Evolutionary conservation across 495 filamentous ascomycete genomes (phyloP), one percentile per base, ranked within the genome.

Genomic region (Letharia lupina): DNA sequence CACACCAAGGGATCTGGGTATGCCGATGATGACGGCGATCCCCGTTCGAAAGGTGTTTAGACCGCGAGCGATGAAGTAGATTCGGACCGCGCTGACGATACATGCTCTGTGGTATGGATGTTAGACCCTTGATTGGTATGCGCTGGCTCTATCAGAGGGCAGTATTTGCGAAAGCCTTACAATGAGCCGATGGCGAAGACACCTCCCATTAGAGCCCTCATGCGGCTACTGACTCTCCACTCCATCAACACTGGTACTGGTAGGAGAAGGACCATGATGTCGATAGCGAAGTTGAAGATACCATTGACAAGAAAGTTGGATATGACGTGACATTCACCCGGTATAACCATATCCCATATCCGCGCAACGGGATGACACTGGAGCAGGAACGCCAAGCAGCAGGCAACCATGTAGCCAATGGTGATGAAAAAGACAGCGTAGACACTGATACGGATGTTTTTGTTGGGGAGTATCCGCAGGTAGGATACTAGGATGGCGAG

Each of bases 401-500:
- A 75, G 31, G 75, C 75, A 31, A 79, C 23, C 41, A 71, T 74
- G 63, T 76, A 78, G 31, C 71, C 71, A 1, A 70, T 69, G 5
- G 76, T 76, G 54, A 80, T 73, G 54, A 73, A 72, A 1, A 78
- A 69, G 39, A 75, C 60, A 0, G 63, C 33, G 74, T 74, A 78
- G 28, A 76, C 74, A 1, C 68, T 67, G n/a, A 65, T 63, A 50
- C 76, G 74, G 65, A 79, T 75, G 50, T 67, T 71, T 11, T 69
- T 67, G 40, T 73, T 74, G 33, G 78, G 77, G 63, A 77, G 78
- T 57, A 85, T 78, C 65, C 80, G 80, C 61, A 79, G 72, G 70
- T 81, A 84, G 65, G 80, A 78, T 15, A 83, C 61, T 48, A 83
- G 70, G 52, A 78, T 74, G 65, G 81, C 78, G 65, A 79, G 67